Conservation (phyloP, 2,329 filamentous ascomycete genomes). For the Endothia cerciana region DNA sequence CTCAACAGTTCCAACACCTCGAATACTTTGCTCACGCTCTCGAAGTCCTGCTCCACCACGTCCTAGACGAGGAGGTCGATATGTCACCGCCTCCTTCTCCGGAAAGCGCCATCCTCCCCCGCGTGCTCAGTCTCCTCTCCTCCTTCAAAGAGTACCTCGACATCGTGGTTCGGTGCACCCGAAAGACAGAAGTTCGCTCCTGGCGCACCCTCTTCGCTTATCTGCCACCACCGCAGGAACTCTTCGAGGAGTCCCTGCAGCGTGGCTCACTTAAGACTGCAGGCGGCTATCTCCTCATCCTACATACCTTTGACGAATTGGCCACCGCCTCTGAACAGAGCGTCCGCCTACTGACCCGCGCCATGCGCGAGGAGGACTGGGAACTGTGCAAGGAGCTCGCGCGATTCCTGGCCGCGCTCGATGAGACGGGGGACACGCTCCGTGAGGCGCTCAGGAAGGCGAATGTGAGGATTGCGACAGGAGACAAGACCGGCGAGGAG, state of each 20-base stretch:
- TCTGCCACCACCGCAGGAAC: conserved; percentile 83
- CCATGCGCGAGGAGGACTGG: conserved; percentile 87
- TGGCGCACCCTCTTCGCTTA: conserved; percentile 95
- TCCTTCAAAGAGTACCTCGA: conserved; percentile 87
- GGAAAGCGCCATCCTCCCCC: conserved; percentile 66
- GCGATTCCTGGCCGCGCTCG: conserved; percentile 90
- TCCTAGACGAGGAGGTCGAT: conserved; percentile 94
- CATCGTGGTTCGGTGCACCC: conserved; percentile 93
- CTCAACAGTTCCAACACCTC: conserved; percentile 82
- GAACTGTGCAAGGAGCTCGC: conserved; percentile 94
- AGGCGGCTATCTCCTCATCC: conserved; percentile 90
- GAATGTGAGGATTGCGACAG: conserved; percentile 43
- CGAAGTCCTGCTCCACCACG: conserved; percentile 88
- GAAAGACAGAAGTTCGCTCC: conserved; percentile 93
- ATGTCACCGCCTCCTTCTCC: conserved; percentile 59
- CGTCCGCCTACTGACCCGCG: conserved; percentile 77
- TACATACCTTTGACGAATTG: conserved; percentile 80
- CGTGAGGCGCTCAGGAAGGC: conserved; percentile 70
- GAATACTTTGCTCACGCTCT: conserved; percentile 93
- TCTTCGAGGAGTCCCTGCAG: conserved; percentile 90
- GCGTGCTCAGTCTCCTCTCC: conserved; percentile 66
- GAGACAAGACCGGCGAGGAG: conserved; percentile 40
- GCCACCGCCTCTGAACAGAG: conserved; percentile 74
- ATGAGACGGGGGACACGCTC: conserved; percentile 81
- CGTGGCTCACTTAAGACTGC: conserved; percentile 90